Percentiles rank a stretch among this genome's conserved stretches.
Evolutionary conservation across 495 filamentous ascomycete species (phyloP).

Genomic region (Cudoniella acicularis): DNA sequence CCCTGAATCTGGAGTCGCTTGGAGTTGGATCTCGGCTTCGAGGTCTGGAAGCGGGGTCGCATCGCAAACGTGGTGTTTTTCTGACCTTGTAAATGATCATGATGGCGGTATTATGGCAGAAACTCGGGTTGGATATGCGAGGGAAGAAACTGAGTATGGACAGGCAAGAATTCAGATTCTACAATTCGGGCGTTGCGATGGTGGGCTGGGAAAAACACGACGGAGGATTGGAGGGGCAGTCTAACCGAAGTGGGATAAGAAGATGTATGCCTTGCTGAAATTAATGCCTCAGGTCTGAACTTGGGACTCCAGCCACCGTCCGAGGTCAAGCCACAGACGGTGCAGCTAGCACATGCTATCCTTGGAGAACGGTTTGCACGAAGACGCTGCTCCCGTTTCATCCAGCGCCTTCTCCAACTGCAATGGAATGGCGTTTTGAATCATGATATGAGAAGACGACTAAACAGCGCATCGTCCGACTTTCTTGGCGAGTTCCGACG

Average conservation of each 20-base stretch:
- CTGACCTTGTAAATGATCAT: constrained; percentile 91
- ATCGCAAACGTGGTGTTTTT: neutral
- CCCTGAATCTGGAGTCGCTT: no score
- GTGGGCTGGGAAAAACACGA: constrained; percentile 15
- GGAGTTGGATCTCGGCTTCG: neutral
- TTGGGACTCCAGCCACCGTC: neutral
- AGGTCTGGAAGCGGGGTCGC: constrained; percentile 13
- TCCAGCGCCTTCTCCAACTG: no score
- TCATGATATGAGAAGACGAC: neutral
- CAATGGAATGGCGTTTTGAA: no score
- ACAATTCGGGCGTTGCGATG: neutral
- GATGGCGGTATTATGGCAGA: constrained; percentile 8
- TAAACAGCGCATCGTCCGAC: neutral
- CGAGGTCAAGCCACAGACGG: neutral
- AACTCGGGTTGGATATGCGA: neutral
- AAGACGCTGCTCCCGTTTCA: no score
- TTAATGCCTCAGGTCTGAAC: neutral
- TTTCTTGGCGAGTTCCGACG: neutral
- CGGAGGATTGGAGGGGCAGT: constrained; percentile 18
- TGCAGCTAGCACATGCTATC: neutral
- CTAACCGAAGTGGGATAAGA: neutral
- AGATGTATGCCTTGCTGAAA: neutral
- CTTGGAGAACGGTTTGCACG: neutral
- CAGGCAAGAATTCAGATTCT: neutral
- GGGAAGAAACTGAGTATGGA: constrained; percentile 2